phyloP scores from a whole-genome alignment of 192 early-diverging fungal genomes.

The Coemansia sp. region DNA sequence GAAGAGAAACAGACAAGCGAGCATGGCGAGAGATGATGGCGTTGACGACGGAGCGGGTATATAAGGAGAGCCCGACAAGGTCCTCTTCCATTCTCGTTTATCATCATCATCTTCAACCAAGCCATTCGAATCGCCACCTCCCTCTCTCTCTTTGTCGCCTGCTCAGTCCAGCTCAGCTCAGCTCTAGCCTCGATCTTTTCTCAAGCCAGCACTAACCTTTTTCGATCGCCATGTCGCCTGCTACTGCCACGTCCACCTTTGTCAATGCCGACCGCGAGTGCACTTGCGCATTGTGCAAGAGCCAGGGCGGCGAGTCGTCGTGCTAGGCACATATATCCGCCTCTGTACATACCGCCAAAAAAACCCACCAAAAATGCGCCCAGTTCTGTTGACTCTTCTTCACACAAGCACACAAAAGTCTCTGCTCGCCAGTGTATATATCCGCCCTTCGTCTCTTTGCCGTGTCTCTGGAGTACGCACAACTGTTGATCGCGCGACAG shows the following conservation, averaged over 20 bases:
- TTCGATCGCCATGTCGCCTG: neutral
- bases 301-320: conserved; percentile 4
- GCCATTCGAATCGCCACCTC: neutral
- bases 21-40: neutral
- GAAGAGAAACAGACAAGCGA: neutral
- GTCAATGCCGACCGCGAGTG: conserved; percentile 31
- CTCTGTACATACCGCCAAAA: conserved; percentile 11
- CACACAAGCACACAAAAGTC: neutral
- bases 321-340: neutral
- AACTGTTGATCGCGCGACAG: neutral
- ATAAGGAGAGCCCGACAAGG: conserved; percentile 1
- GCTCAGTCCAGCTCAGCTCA: neutral
- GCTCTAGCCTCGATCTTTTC: neutral
- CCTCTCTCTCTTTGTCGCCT: neutral
- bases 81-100: neutral
- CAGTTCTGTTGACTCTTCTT: neutral
- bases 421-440: neutral
- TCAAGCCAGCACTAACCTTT: neutral
- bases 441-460: neutral
- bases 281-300: conserved; percentile 33
- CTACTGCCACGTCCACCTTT: neutral
- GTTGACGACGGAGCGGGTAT: neutral
- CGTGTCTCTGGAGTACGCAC: neutral
- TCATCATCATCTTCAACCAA: neutral
- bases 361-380: neutral